Base-by-base conservation (phyloP, 768 basidiomycete genomes). In the Cubamyces lactineus region DNA sequence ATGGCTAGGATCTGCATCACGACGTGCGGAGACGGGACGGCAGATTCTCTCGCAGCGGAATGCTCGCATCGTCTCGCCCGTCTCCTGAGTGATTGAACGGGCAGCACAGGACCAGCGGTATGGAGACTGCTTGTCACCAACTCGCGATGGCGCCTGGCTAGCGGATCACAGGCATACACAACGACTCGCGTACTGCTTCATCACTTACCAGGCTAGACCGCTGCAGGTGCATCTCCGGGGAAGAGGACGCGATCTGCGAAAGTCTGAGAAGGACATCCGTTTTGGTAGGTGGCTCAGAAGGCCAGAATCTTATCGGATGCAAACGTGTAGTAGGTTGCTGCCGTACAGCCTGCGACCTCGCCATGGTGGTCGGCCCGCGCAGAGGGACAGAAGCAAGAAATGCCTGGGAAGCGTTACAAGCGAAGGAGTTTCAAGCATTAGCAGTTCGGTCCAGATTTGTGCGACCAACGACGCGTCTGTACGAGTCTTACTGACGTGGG, bases 191-290 rank as follows among this genome's bases (percentile, higher is more conserved):
- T 51, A 64, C 5, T 53, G 24, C 46, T 59, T 58, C 15, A 58
- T 59, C 40, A 55, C 62, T 54, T 43, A 64, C 62, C 51, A 48
- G 62, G 57, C 57, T 59, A 55, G 62, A 51, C 52, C 62, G 53
- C 41, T 9, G 46, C 5, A 45, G 39, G 57, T 30, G 49, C 57
- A 59, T 51, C 62, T 54, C 55, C 53, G 53, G 53, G 46, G 57
- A 63, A 53, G 57, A 39, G 40, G 57, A 55, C 53, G 48, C 47
- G 57, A 64, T 64, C 62, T 59, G 57, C 57, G 57, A 30, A 39
- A 59, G 57, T 49, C 57, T 41, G 55, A 51, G 42, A 57, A 45
- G 61, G 50, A 23, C 34, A 24, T 13, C 48, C 52, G 11, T 11
- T 47, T 26, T 46, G 19, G 38, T 19, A 45, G 40, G 16, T 23